A percentile compares a stretch with the other conserved stretches of the same genome.
These are phyloP conservation scores for Solanum sejunctum DNA, from an alignment of 257 asterid genomes.

Conservation along the genomic window DNA sequence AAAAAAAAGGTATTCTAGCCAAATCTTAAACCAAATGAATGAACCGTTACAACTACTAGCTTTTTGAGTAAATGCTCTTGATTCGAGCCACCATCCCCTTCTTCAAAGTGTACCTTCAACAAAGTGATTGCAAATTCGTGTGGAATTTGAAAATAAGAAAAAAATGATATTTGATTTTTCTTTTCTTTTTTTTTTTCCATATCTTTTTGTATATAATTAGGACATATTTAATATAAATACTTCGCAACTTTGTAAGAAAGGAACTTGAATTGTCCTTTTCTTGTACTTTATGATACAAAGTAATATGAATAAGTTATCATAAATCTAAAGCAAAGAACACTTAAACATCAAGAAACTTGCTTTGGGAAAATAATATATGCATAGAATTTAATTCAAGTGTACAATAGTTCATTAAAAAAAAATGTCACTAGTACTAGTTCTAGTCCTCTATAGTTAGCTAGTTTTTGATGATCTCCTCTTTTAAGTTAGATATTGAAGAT, in stretches of 20 bases:
- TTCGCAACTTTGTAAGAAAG: neutral
- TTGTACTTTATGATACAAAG: neutral
- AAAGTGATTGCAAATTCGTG: neutral
- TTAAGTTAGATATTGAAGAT: neutral
- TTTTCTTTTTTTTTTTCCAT: neutral
- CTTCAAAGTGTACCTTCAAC: neutral
- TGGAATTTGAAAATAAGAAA: neutral
- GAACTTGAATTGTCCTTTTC: neutral
- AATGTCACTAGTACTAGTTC: neutral
- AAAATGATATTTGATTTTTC: neutral
- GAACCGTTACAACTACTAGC: neutral
- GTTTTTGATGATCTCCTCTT: neutral
- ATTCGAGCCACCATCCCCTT: neutral
- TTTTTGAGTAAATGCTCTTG: neutral
- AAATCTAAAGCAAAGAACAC: neutral
- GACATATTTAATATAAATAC: neutral
- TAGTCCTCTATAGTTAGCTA: neutral
- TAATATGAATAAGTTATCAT: neutral
- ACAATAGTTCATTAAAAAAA: neutral
- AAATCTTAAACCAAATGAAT: neutral
- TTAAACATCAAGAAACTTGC: neutral
- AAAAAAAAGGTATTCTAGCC: neutral
- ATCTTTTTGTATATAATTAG: neutral
- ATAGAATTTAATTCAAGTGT: neutral
- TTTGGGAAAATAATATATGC: neutral